Evolutionary conservation across 495 filamentous ascomycete species (phyloP).

Genomic region (Pyrenopolyporus hunteri): DNA sequence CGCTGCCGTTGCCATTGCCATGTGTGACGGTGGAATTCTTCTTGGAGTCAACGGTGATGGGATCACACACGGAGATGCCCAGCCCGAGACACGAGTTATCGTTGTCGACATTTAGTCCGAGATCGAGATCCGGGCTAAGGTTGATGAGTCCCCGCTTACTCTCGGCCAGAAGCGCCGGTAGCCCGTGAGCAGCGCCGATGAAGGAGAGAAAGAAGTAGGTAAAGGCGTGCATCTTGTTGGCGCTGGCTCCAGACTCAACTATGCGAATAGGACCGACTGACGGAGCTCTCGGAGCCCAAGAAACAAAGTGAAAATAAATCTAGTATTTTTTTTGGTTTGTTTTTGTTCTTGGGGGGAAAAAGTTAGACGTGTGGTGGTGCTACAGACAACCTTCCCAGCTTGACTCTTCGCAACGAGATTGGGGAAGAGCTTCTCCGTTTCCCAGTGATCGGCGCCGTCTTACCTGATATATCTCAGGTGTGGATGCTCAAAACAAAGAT

Average conservation of each 20-base stretch:
- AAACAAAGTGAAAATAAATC: background rate
- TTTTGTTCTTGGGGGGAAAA: no score
- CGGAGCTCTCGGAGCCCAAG: background rate
- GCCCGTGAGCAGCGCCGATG: slow-evolving; percentile 12
- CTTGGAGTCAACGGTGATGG: slow-evolving; percentile 35
- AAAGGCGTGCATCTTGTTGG: slow-evolving; percentile 20
- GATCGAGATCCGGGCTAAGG: slow-evolving; percentile 23
- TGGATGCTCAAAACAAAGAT: slow-evolving; percentile 4
- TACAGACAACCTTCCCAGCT: background rate
- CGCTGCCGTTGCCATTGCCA: background rate
- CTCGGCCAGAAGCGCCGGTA: slow-evolving; percentile 21
- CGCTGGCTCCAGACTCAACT: background rate
- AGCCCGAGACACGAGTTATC: slow-evolving; percentile 37
- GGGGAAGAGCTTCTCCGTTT: background rate
- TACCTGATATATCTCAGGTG: slow-evolving; percentile 29
- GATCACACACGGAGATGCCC: slow-evolving; percentile 43
- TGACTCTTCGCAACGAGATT: background rate
- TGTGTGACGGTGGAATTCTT: slow-evolving; percentile 9
- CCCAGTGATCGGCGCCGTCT: slow-evolving; percentile 24
- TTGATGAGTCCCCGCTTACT: slow-evolving; percentile 24
- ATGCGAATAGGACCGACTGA: no score
- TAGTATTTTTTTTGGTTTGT: background rate
- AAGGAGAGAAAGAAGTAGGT: slow-evolving; percentile 29
- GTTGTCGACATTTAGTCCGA: slow-evolving; percentile 8
- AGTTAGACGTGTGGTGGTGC: background rate